Conservation (phyloP, 1,139 yeast genomes). For the Suhomyces yuchorum region DNA sequence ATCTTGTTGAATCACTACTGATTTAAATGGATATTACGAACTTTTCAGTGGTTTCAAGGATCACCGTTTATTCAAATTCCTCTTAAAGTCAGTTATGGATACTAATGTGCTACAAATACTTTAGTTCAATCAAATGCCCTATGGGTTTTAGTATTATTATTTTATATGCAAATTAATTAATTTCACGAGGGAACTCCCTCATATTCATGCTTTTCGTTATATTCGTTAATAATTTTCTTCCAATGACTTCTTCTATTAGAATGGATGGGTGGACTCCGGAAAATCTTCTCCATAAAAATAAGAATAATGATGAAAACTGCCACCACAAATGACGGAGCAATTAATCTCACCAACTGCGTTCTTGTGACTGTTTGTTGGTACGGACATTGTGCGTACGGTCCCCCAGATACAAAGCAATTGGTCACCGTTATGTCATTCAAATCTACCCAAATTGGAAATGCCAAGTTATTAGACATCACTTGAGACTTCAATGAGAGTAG, state of each 20-base stretch:
- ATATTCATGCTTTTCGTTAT: constrained; percentile 40
- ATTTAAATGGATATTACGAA: not conserved
- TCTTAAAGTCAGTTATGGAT: not conserved
- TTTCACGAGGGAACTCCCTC: constrained; percentile 48
- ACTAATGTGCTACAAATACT: not conserved
- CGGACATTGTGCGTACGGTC: constrained; percentile 78
- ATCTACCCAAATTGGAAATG: constrained; percentile 71
- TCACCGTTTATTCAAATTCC: not conserved
- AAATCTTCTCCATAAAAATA: constrained; percentile 34
- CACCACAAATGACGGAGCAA: constrained; percentile 67
- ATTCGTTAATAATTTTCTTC: constrained; percentile 40
- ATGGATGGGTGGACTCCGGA: constrained; percentile 41
- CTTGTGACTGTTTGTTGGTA: constrained; percentile 59
- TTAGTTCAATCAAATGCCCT: not conserved
- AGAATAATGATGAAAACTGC: constrained; percentile 38
- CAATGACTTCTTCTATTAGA: constrained; percentile 44
- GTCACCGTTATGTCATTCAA: constrained; percentile 73
- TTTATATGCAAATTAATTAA: not conserved
- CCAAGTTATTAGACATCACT: constrained; percentile 21
- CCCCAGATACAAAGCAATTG: constrained; percentile 87
- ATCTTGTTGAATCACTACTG: not conserved
- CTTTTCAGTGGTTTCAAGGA: not conserved
- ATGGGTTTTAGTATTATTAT: not conserved
- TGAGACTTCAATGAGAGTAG: constrained; percentile 33
- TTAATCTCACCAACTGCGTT: constrained; percentile 60